Evolutionary conservation across 169 alveolate genomes (phyloP), one percentile per base, ranked within the genome.

Genomic region (Eimeria tenella): DNA sequence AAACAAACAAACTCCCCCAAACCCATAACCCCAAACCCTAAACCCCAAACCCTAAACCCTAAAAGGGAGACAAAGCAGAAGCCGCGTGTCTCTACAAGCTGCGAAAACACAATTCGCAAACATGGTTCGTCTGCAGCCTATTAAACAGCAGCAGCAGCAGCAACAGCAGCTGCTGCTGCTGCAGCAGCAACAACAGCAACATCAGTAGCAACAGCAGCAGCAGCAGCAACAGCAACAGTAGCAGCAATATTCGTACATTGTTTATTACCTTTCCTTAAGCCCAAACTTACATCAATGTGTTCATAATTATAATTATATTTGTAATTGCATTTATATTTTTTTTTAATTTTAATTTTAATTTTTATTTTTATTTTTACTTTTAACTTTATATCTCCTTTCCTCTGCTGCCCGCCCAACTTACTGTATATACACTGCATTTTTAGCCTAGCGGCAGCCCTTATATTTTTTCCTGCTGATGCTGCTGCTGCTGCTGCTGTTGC

Each of bases 401-500:
- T n/a, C n/a, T n/a, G n/a, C n/a, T n/a, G n/a, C n/a, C n/a, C n/a
- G n/a, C n/a, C n/a, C n/a, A n/a, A n/a, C n/a, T n/a, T n/a, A n/a
- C n/a, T n/a, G n/a, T n/a, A n/a, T n/a, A n/a, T n/a, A n/a, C n/a
- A n/a, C n/a, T n/a, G n/a, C n/a, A n/a, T n/a, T n/a, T n/a, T n/a
- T n/a, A n/a, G n/a, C n/a, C n/a, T n/a, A 63, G 77, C 77, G 25
- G 77, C 77, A 68, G 5, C 77, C n/a, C 19, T 68, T 21, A 68
- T 68, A 4, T 68, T 50, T 4, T 68, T 68, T 68, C 53, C n/a
- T 7, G 53, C 77, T 6, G 11, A 68, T n/a, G 77, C 77, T 15
- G 13, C 42, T 23, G 77, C 77, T n/a, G 77, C 77, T 68, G 77
- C 77, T 68, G 77, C 50, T n/a, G 77, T 21, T 68, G 73, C 50